Evolutionary conservation across 2,329 filamentous ascomycete genomes (phyloP).

Genomic region (Ceratocystis colombiana): DNA sequence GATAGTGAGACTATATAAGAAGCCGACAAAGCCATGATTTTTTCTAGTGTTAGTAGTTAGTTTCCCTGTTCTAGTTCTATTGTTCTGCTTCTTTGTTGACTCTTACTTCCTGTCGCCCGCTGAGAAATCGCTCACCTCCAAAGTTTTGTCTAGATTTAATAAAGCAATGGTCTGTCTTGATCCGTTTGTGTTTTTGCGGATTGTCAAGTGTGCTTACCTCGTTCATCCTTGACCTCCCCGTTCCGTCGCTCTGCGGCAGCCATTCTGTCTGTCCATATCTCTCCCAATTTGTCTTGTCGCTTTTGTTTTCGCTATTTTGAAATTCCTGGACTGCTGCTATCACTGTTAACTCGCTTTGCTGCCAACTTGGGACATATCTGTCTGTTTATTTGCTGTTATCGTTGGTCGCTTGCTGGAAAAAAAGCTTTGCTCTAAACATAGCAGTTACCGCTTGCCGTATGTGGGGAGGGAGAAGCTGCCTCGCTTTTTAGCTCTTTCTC

Average conservation of each 20-base stretch:
- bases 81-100: background rate
- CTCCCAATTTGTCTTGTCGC: background rate
- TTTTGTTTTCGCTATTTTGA: background rate
- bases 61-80: background rate
- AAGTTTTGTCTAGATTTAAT: background rate
- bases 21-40: too few species aligned
- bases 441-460: background rate
- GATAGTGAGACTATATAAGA: too few species aligned
- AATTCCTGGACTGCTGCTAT: too few species aligned
- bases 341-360: background rate
- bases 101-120: background rate
- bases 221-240: background rate
- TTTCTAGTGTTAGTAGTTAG: background rate
- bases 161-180: constrained; percentile 2
- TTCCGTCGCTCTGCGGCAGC: background rate
- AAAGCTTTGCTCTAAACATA: background rate
- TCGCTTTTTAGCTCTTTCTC: too few species aligned
- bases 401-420: background rate
- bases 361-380: background rate
- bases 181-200: constrained; percentile 4
- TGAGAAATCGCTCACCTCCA: background rate
- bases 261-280: background rate
- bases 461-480: background rate
- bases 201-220: background rate
- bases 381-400: background rate